phyloP scores from a whole-genome alignment of 257 asterid genomes.

The Ophiorrhiza pumila region DNA sequence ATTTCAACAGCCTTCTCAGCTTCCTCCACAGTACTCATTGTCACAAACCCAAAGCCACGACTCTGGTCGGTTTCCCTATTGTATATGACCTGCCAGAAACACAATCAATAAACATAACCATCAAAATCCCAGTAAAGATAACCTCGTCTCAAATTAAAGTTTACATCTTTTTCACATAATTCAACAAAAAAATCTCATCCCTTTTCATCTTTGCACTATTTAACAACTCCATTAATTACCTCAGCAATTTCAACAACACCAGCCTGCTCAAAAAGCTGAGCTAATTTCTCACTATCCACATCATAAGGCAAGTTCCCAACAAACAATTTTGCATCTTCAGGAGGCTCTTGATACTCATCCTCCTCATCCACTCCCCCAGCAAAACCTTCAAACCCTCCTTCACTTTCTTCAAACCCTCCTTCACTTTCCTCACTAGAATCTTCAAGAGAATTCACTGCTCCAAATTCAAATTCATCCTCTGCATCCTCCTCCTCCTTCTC shows the following conservation, averaged over 20 bases:
- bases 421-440: constrained; percentile 23
- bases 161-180: background rate
- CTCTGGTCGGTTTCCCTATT: constrained; percentile 76
- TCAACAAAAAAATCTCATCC: background rate
- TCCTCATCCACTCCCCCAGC: constrained; percentile 16
- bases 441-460: constrained; percentile 24
- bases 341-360: constrained; percentile 44
- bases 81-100: constrained; percentile 58
- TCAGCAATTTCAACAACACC: constrained; percentile 88
- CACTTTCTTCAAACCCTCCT: constrained; percentile 23
- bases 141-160: background rate
- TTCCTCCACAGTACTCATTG: constrained; percentile 85
- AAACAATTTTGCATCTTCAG: constrained; percentile 78
- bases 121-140: background rate
- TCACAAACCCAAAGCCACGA: constrained; percentile 92
- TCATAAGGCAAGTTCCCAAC: constrained; percentile 90
- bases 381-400: constrained; percentile 18
- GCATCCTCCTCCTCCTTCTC: constrained; percentile 29
- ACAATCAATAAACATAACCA: background rate
- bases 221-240: constrained; percentile 32
- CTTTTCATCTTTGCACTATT: background rate
- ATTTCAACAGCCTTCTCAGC: constrained; percentile 83
- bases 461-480: constrained; percentile 32
- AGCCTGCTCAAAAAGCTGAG: constrained; percentile 66
- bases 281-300: constrained; percentile 59